Evolutionary conservation across 1,139 yeast genomes (phyloP).

Genomic region (Blastobotrys ciferrii): DNA sequence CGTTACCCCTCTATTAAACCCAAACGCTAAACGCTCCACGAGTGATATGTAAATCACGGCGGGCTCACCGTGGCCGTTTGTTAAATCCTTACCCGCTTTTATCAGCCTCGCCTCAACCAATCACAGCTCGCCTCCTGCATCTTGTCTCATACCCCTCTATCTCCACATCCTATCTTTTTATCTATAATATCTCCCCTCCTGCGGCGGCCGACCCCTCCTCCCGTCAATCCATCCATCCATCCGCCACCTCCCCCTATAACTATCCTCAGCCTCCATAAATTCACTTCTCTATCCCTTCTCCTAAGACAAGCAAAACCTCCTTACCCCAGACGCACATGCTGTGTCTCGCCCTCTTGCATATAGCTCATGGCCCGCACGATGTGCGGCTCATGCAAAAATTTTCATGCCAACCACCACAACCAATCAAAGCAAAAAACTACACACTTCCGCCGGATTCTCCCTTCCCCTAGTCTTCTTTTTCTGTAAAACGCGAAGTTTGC

Average conservation of each 20-base stretch:
- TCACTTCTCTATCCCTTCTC: too few relatives aligned
- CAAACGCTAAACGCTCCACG: neutral
- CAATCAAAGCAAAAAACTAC: neutral
- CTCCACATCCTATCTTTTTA: neutral
- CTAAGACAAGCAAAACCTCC: too few relatives aligned
- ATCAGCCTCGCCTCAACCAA: neutral
- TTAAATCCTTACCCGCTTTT: neutral
- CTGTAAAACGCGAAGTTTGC: too few relatives aligned
- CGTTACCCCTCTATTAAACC: neutral
- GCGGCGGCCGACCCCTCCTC: neutral
- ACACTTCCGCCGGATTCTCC: neutral
- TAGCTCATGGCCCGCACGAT: slow-evolving; percentile 8
- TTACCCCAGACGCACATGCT: neutral
- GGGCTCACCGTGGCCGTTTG: too few relatives aligned
- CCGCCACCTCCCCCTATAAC: too few relatives aligned
- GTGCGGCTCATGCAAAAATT: slow-evolving; percentile 3
- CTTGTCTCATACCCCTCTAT: neutral
- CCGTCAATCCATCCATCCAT: neutral
- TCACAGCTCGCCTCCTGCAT: neutral
- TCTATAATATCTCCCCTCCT: neutral
- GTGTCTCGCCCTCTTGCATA: too few relatives aligned
- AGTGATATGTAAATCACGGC: neutral
- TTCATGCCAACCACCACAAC: neutral
- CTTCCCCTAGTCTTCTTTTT: neutral
- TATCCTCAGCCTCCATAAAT: too few relatives aligned